These are phyloP conservation scores for Citrus mangshanensis DNA, from an alignment of 345 rosid genomes.

Conservation along the genomic window DNA sequence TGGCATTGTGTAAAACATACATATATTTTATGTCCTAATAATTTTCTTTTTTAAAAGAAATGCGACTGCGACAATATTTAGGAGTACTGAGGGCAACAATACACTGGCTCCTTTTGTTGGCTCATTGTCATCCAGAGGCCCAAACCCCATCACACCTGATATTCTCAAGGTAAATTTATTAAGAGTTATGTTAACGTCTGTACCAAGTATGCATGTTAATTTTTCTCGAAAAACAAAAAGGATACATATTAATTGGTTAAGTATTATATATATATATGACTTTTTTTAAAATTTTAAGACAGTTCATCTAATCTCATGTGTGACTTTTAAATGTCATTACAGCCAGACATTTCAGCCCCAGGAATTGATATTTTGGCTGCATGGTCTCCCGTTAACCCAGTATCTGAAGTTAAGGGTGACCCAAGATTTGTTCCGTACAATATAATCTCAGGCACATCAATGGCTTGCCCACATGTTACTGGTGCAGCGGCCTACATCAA, in stretches of 20 bases:
- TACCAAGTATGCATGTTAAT: not conserved
- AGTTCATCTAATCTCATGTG: not conserved
- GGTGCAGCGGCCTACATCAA: conserved; percentile 48
- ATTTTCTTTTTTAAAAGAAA: conserved; percentile 10
- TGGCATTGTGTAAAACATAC: too few relatives aligned
- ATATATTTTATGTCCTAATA: too few relatives aligned
- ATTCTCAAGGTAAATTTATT: conserved; percentile 39
- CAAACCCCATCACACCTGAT: conserved; percentile 39
- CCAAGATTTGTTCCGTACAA: conserved; percentile 32
- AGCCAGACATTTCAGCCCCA: conserved; percentile 63
- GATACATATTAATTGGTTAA: not conserved
- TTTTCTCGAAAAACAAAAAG: too few relatives aligned
- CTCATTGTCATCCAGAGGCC: conserved; percentile 55
- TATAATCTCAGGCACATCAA: conserved; percentile 47
- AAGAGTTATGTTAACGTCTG: not conserved
- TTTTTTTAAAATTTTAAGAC: too few relatives aligned
- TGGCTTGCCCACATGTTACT: conserved; percentile 57
- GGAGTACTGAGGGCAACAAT: conserved; percentile 10
- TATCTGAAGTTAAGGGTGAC: conserved; percentile 12
- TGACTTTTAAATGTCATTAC: conserved; percentile 2
- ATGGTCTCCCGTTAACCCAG: conserved; percentile 24
- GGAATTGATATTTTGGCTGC: conserved; percentile 58
- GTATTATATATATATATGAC: too few relatives aligned
- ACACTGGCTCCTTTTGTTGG: conserved; percentile 28
- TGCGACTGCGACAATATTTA: conserved; percentile 27